Evolutionary conservation across 1,139 yeast species (phyloP).

Genomic region (Pichia sp.): DNA sequence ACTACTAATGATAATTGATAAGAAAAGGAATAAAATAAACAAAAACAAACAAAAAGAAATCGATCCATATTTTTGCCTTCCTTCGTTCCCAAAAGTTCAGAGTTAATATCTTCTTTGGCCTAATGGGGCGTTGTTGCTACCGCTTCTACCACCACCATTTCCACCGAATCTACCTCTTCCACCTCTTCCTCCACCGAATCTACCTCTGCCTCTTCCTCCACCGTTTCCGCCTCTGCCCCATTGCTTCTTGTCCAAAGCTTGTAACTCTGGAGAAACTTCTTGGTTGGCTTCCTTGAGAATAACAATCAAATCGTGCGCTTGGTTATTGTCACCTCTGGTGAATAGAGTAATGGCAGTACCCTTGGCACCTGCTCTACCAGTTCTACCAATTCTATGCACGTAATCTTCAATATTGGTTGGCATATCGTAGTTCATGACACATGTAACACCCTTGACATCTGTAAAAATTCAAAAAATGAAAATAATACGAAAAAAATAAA

Average conservation of each 20-base stretch:
- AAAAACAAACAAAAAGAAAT: neutral
- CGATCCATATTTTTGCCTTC: too few relatives aligned
- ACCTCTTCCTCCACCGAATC: constrained; percentile 35
- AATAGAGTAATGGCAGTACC: constrained; percentile 96
- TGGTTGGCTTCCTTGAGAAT: constrained; percentile 96
- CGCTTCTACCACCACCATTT: constrained; percentile 34
- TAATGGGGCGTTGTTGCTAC: constrained; percentile 28
- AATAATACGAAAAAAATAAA: neutral
- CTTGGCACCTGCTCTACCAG: constrained; percentile 96
- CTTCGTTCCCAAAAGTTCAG: neutral
- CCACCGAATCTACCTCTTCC: constrained; percentile 42
- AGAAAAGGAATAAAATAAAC: neutral
- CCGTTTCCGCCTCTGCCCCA: constrained; percentile 47
- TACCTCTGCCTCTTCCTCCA: constrained; percentile 44
- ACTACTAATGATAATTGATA: neutral
- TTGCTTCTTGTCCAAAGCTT: constrained; percentile 48
- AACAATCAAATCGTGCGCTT: constrained; percentile 87
- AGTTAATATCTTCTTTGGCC: constrained; percentile 22
- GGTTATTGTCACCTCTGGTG: constrained; percentile 79
- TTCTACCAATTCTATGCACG: constrained; percentile 94
- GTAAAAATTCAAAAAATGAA: constrained; percentile 16
- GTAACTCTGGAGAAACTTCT: constrained; percentile 65
- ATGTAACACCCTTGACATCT: constrained; percentile 97
- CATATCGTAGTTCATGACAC: constrained; percentile 92
- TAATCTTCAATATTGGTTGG: constrained; percentile 98